phyloP scores from a whole-genome alignment of 108 stramenopile species.

The Nitzschia sp. region DNA sequence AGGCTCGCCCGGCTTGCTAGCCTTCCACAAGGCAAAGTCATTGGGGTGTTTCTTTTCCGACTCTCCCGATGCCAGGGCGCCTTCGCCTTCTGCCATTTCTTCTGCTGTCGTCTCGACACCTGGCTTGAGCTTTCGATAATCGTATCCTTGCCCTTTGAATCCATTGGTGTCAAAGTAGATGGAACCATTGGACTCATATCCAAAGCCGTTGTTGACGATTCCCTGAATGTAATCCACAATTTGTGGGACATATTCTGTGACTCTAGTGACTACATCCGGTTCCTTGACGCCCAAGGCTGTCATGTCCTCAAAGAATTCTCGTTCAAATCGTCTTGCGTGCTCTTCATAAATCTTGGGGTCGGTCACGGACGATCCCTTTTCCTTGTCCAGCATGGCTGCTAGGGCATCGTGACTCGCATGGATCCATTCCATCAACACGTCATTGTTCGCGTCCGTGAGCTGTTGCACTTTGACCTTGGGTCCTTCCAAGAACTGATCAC shows the following conservation, averaged over 20 bases:
- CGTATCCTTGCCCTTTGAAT: conserved; percentile 67
- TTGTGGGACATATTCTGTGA: conserved; percentile 94
- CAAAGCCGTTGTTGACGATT: conserved; percentile 90
- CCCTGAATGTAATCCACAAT: conserved; percentile 89
- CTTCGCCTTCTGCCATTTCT: conserved; percentile 96
- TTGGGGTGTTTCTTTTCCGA: conserved; percentile 81
- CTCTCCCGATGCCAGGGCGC: conserved; percentile 63
- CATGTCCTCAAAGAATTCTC: conserved; percentile 98
- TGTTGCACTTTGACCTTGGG: conserved; percentile 49
- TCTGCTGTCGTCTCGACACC: conserved; percentile 75
- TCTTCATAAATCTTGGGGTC: conserved; percentile 74
- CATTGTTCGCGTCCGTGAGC: conserved; percentile 34
- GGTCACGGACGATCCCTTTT: conserved; percentile 66
- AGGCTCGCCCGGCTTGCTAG: conserved; percentile 92
- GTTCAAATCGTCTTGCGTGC: conserved; percentile 90
- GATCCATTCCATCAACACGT: conserved; percentile 40
- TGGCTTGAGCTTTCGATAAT: conserved; percentile 75
- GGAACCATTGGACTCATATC: conserved; percentile 93
- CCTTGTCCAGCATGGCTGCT: conserved; percentile 68
- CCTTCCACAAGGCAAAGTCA: conserved; percentile 99
- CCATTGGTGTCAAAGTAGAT: conserved; percentile 93
- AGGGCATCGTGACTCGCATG: conserved; percentile 59
- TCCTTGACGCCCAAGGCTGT: conserved; percentile 74
- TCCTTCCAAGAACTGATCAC: conserved; percentile 51
- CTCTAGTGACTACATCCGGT: conserved; percentile 93